phyloP scores from a whole-genome alignment of 768 basidiomycete species.

The Hortiboletus campestris region DNA sequence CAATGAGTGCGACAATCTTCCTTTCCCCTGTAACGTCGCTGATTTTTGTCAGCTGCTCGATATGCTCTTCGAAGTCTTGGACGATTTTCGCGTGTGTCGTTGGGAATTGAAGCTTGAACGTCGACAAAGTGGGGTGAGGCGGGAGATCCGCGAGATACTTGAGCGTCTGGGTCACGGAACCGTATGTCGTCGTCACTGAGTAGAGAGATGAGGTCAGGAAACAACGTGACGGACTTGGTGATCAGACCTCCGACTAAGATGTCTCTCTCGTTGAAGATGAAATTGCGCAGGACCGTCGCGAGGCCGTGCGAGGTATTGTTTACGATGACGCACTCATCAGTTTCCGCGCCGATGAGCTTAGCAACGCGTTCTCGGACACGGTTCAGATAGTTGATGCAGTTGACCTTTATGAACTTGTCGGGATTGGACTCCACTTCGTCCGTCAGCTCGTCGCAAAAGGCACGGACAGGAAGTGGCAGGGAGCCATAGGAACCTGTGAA shows the following conservation, averaged over 20 bases:
- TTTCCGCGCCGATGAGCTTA: constrained; percentile 45
- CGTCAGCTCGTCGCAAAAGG: constrained; percentile 42
- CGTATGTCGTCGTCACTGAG: constrained; percentile 58
- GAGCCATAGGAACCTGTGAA: constrained; percentile 59
- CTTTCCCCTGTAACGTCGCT: constrained; percentile 25
- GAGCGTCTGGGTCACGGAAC: constrained; percentile 48
- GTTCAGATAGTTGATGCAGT: constrained; percentile 34
- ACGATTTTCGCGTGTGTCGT: constrained; percentile 56
- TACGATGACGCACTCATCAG: constrained; percentile 57
- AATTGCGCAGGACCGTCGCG: constrained; percentile 64
- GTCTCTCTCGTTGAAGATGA: constrained; percentile 54
- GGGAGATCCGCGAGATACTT: constrained; percentile 53
- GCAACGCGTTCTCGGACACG: constrained; percentile 48
- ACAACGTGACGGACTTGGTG: not conserved
- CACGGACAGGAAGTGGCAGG: constrained; percentile 50
- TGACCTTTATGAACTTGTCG: constrained; percentile 50
- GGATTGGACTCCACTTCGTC: constrained; percentile 51
- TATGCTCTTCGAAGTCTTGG: constrained; percentile 41
- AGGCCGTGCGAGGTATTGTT: constrained; percentile 38
- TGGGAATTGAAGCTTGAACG: constrained; percentile 55
- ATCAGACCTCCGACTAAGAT: constrained; percentile 49
- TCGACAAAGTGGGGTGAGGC: constrained; percentile 50
- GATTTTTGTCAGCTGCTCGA: constrained; percentile 30
- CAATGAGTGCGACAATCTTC: constrained; percentile 68
- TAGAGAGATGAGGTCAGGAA: not conserved